Evolutionary conservation across 2,329 filamentous ascomycete species (phyloP).

Genomic region (Verticillium klebahnii): DNA sequence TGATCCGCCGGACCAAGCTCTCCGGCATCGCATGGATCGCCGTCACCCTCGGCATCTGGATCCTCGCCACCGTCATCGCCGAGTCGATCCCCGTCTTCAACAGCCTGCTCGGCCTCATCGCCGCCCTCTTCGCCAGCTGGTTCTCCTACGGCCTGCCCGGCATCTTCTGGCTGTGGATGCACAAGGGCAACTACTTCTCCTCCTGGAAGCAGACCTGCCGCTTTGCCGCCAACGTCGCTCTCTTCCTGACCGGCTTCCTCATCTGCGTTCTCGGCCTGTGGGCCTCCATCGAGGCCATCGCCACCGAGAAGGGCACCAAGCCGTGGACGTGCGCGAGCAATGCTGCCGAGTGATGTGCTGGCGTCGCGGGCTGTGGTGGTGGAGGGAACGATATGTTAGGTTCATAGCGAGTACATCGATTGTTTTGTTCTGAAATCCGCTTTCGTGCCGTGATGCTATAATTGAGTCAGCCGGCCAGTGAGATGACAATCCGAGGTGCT

Average conservation of each 20-base stretch:
- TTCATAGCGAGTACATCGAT: too few relatives aligned
- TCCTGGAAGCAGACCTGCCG: constrained; percentile 22
- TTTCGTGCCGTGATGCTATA: not conserved
- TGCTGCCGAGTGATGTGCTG: constrained; percentile 7
- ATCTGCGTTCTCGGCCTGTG: constrained; percentile 34
- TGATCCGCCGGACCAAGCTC: constrained; percentile 42
- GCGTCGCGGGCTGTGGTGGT: too few relatives aligned
- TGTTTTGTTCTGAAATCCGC: too few relatives aligned
- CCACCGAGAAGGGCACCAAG: constrained; percentile 19
- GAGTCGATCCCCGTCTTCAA: constrained; percentile 67
- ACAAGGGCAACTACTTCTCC: constrained; percentile 34
- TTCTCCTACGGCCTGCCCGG: constrained; percentile 53
- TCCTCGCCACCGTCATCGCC: constrained; percentile 62
- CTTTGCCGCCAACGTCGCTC: constrained; percentile 24
- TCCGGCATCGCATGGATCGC: constrained; percentile 54
- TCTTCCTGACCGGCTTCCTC: constrained; percentile 27
- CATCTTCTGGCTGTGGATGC: constrained; percentile 43
- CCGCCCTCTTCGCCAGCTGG: constrained; percentile 61
- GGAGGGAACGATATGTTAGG: too few relatives aligned
- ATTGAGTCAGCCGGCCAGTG: not conserved
- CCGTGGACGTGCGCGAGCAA: constrained; percentile 32
- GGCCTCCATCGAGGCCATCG: constrained; percentile 32
- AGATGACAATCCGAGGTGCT: too few relatives aligned
- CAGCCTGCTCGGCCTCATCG: constrained; percentile 58
- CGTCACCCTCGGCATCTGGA: constrained; percentile 52